Conservation (phyloP, 495 filamentous ascomycete genomes). For the Echria macrotheca region DNA sequence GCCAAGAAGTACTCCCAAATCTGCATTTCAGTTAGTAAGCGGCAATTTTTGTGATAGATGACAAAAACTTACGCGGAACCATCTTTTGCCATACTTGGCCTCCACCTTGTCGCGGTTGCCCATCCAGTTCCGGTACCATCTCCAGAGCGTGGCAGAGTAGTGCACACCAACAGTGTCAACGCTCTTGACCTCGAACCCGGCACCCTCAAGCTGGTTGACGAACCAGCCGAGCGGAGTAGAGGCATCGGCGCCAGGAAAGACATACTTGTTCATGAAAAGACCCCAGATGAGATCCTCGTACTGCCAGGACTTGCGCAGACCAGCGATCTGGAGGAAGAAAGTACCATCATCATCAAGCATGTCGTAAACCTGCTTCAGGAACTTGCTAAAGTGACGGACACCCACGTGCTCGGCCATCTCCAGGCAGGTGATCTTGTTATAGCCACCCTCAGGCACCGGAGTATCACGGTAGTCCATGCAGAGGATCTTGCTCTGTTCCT, state of each 20-base stretch:
- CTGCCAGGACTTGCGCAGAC: conserved; percentile 77
- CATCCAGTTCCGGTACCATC: conserved; percentile 99
- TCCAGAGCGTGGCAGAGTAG: conserved; percentile 95
- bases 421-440: conserved; percentile 80
- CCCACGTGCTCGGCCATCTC: conserved; percentile 93
- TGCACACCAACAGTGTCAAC: conserved; percentile 91
- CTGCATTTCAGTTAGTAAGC: conserved; percentile 35
- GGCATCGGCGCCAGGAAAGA: conserved; percentile 85
- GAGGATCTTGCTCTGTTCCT: conserved; percentile 68
- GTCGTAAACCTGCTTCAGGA: conserved; percentile 68
- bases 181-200: conserved; percentile 72
- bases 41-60: not conserved
- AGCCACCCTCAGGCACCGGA: conserved; percentile 59
- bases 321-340: conserved; percentile 81
- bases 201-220: conserved; percentile 62
- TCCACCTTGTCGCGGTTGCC: conserved; percentile 91
- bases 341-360: conserved; percentile 85
- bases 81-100: conserved; percentile 90
- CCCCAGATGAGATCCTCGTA: conserved; percentile 87
- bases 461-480: conserved; percentile 87
- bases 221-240: conserved; percentile 73
- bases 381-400: conserved; percentile 62
- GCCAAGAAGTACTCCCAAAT: conserved; percentile 99
- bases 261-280: conserved; percentile 87
- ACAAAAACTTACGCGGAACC: conserved; percentile 76